A percentile compares a stretch with the other conserved stretches of the same genome.
phyloP scores from a whole-genome alignment of 164 flowering plant species.

The Aristolochia fimbriata region DNA sequence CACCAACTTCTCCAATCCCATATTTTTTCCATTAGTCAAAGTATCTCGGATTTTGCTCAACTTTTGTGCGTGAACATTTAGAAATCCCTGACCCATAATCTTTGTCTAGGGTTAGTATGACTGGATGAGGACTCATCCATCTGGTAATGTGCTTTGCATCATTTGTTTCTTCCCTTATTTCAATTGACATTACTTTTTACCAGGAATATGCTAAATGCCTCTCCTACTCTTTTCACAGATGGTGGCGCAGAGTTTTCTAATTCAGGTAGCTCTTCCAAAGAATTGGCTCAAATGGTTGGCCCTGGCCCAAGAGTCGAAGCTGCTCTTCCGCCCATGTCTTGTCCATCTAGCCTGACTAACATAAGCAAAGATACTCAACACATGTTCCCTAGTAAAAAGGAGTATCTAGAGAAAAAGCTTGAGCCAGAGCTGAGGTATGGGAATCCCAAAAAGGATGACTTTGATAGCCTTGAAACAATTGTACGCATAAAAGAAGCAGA shows the following conservation, averaged over 20 bases:
- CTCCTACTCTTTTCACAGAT: conserved; percentile 18
- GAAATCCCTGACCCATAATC: too few species aligned
- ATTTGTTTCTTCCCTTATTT: too few species aligned
- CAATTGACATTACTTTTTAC: too few species aligned
- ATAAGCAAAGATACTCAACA: conserved; percentile 18
- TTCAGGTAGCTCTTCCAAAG: conserved; percentile 32
- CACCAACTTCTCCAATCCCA: too few species aligned
- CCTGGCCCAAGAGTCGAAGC: conserved; percentile 22
- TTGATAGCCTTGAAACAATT: conserved; percentile 74
- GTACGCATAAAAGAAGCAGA: conserved; percentile 81
- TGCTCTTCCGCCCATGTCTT: conserved; percentile 25
- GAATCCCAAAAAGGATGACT: conserved; percentile 35
- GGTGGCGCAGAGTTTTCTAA: conserved; percentile 28
- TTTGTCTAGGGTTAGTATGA: too few species aligned
- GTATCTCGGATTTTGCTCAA: too few species aligned
- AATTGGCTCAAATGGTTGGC: conserved; percentile 23
- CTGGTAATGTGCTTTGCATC: too few species aligned
- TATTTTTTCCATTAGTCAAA: too few species aligned
- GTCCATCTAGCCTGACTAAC: conserved; percentile 26
- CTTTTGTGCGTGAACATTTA: too few species aligned
- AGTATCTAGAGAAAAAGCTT: conserved; percentile 22
- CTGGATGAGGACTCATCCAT: too few species aligned
- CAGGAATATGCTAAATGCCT: not conserved
- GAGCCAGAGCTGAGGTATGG: conserved; percentile 39
- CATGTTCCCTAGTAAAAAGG: conserved; percentile 22